Evolutionary conservation across 2,329 filamentous ascomycete species (phyloP), one percentile per base, ranked within the genome.

Genomic region (Apiospora rasikravindrae): DNA sequence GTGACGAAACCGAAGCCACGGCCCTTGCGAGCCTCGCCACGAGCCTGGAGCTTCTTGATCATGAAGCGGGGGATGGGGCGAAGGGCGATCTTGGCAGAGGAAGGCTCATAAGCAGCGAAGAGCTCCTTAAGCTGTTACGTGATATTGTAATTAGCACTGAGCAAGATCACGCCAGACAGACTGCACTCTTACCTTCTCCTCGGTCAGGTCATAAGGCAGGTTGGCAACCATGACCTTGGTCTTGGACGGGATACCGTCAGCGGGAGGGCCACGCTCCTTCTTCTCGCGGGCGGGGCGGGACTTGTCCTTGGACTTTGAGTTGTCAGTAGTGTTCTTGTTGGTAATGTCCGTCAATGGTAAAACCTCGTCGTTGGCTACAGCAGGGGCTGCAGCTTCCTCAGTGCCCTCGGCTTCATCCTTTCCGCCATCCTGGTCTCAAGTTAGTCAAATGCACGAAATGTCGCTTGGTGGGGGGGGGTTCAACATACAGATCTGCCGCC

Each of bases 151-250:
- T 19, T 66, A 66, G 33, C 19, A 14, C 33, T 24, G 26, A 57
- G 16, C 10, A 13, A 40, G 47, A 8, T 49, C 26, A 16, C 47
- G 69, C 73, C 71, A 81, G 88, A 10, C 33, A n/a, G 22, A 37
- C 7, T 37, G 33, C 33, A n/a, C 29, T 40, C 57, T 77, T 86
- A 97, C 96, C 91, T 96, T 97, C 81, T 98, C 95, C 88, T 99
- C 96, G 80, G 93, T 96, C 84, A 98, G 90, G 87, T 99, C 96
- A 82, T 99, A 99, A 70, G 96, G 96, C 75, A 99, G 91, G 89
- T 99, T 99, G 81, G 96, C 96, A 81, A 99, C 96, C 96, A 99
- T 99, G 86, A 99, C 94, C 93, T 99, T 99, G 85, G 94, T 98
- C 92, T 98, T 98, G 85, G 96, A 98, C 77, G 96, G 93, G 81